Conservation (phyloP, 306 rosid genomes). For the Trifolium pratense region DNA sequence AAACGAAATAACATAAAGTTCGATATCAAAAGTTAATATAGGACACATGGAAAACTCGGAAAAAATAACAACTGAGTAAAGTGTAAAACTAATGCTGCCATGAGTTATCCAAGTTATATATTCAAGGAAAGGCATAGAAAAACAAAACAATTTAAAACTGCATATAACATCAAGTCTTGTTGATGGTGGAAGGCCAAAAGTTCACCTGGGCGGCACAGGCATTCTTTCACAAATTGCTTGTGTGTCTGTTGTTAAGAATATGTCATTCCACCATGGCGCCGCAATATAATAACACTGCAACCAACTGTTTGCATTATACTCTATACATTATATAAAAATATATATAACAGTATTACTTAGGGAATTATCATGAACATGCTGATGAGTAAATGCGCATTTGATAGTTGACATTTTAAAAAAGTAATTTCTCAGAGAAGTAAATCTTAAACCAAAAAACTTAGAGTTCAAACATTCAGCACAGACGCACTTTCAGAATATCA, state of each 20-base stretch:
- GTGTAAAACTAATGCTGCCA: not conserved
- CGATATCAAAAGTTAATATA: not conserved
- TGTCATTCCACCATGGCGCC: not conserved
- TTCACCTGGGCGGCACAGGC: not conserved
- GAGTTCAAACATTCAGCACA: not conserved
- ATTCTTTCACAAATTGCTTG: not conserved
- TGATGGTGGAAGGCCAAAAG: not conserved
- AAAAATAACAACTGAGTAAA: not conserved
- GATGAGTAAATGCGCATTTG: no score
- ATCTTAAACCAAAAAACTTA: not conserved
- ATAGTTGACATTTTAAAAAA: not conserved
- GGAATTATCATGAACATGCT: no score
- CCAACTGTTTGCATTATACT: not conserved
- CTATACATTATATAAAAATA: not conserved
- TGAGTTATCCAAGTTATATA: not conserved
- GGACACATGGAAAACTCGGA: not conserved
- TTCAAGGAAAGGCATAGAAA: not conserved
- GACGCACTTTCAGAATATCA: not conserved
- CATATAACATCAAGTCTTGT: not conserved
- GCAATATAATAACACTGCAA: no score
- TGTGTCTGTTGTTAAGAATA: not conserved
- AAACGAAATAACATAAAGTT: not conserved
- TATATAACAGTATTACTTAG: no score
- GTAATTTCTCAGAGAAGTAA: not conserved
- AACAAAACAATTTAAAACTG: not conserved